Base-by-base conservation (phyloP, 306 rosid species). In the Casuarina cunninghamiana region DNA sequence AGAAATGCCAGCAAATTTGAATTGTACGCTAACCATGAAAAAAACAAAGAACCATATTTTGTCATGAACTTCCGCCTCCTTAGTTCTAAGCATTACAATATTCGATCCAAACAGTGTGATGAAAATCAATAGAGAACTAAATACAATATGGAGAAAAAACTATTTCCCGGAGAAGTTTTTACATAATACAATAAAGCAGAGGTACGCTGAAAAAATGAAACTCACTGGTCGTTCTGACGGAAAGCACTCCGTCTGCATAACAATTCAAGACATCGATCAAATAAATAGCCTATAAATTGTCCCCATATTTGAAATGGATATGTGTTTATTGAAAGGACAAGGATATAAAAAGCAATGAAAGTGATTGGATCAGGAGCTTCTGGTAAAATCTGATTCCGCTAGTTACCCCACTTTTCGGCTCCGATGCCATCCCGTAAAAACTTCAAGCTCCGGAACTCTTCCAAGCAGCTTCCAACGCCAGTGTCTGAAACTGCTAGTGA, bases 161-260 rank as follows among this genome's bases (percentile, higher is more conserved):
- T 62, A 4, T 35, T 67, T 17, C n/a, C 10, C 50, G 9, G n/a
- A 37, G 6, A 41, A 16, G 26, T 66, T 66, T 3, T 39, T 41
- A 66, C 15, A 17, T 65, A 32, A 42, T 57, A 42, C 50, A n/a
- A 58, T 54, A 72, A 75, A 57, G 41, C 71, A 58, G 41, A 63
- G 80, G 38, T 45, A 75, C 50, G 32, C 46, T 38, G 63, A 58
- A 58, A 69, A 79, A 53, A 72, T 7, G 79, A 53, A 82, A 86
- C 91, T 89, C 79, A 95, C 97, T 39, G n/a, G 98, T 92, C 58
- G 97, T 89, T 83, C 87, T 90, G 73, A 95, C 86, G 35, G 84
- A 84, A 77, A 95, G 87, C 79, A 86, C 17, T 86, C 93, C 99
- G 78, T 89, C 99, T 95, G 96, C 88, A 76, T 63, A 42, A 77